Conservation (phyloP, 306 rosid species). For the Cicer yamashitae region DNA sequence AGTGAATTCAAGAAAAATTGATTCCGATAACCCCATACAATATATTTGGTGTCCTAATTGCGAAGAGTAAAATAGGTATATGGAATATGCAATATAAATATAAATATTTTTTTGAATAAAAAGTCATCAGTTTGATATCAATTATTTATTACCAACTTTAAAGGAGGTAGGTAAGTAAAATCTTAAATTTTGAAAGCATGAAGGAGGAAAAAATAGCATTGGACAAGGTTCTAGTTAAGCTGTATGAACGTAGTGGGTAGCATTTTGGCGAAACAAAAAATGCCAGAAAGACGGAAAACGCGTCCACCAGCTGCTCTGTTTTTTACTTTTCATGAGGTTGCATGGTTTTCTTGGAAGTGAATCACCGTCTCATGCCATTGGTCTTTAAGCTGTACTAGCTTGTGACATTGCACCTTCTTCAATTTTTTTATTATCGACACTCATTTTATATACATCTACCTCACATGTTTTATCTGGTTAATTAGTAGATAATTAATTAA, state of each 20-base stretch:
- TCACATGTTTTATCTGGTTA: too few relatives aligned
- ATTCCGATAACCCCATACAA: too few relatives aligned
- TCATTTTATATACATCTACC: too few relatives aligned
- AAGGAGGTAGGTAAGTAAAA: slow-evolving; percentile 39
- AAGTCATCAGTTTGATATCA: background rate
- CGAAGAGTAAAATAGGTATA: too few relatives aligned
- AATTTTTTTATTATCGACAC: background rate
- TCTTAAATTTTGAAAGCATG: background rate
- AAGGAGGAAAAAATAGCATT: slow-evolving; percentile 27
- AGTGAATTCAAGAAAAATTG: too few relatives aligned
- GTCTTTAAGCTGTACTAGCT: background rate
- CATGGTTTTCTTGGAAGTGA: slow-evolving; percentile 3
- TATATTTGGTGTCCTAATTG: too few relatives aligned
- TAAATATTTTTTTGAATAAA: background rate
- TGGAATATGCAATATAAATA: too few relatives aligned
- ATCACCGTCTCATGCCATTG: slow-evolving; percentile 43
- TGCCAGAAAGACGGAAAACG: slow-evolving; percentile 46
- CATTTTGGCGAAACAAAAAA: slow-evolving; percentile 24
- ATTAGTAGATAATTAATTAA: too few relatives aligned
- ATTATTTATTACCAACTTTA: background rate
- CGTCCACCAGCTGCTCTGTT: slow-evolving; percentile 39
- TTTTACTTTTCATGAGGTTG: slow-evolving; percentile 6
- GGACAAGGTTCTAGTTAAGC: slow-evolving; percentile 26
- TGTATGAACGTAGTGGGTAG: slow-evolving; percentile 31
- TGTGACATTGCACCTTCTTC: background rate